These are phyloP conservation scores for Penicillium glabrum DNA, from an alignment of 2,329 filamentous ascomycete species.

Conservation along the genomic window DNA sequence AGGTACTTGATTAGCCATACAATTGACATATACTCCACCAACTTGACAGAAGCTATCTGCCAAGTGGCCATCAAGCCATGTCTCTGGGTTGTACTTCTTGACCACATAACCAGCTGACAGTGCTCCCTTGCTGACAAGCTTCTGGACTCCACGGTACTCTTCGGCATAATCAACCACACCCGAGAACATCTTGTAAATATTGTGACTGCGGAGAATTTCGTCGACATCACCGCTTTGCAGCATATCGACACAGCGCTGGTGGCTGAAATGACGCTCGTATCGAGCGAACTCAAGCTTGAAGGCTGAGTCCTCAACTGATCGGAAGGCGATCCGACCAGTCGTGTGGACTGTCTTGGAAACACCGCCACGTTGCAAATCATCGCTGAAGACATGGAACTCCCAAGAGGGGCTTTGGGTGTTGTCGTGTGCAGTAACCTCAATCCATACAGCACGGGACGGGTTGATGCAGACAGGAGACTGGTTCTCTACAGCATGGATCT, in stretches of 20 bases:
- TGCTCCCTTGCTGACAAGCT: neutral
- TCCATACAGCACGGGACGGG: neutral
- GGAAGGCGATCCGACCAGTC: conserved; percentile 25
- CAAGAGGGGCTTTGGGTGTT: neutral
- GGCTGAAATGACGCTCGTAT: conserved; percentile 35
- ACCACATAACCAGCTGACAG: neutral
- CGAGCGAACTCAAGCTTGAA: conserved; percentile 26
- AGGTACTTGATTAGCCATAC: neutral
- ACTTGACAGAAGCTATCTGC: neutral
- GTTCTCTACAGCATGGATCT: conserved; percentile 30
- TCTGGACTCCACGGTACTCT: neutral
- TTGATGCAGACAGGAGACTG: conserved; percentile 10
- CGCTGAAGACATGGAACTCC: neutral
- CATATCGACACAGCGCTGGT: conserved; percentile 23
- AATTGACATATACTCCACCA: neutral
- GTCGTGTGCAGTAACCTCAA: neutral
- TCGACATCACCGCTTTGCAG: conserved; percentile 9
- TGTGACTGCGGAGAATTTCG: conserved; percentile 5
- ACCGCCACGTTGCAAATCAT: neutral
- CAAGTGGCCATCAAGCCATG: neutral
- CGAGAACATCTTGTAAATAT: conserved; percentile 21
- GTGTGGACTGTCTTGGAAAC: conserved; percentile 21
- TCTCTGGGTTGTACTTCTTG: neutral
- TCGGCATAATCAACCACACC: conserved; percentile 19
- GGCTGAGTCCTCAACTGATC: conserved; percentile 12